Base-by-base conservation (phyloP, 352 stramenopile species). In the Aphanomyces euteiches region DNA sequence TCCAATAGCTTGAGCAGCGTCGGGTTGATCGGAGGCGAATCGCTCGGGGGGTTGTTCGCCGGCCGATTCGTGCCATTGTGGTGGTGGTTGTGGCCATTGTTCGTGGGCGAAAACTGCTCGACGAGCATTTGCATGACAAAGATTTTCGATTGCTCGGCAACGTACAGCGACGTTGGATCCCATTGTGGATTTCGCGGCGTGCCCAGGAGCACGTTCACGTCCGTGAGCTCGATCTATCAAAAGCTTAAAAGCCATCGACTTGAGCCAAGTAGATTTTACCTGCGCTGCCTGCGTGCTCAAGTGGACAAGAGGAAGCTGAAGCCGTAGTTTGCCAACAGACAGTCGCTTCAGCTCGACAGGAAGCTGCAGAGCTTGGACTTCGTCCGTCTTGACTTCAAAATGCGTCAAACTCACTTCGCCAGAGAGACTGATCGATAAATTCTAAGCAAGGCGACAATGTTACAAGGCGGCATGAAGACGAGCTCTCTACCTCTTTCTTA, bases 291-390 rank as follows among this genome's bases (percentile, higher is more conserved):
- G 64, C 2, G 64, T 63, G 21, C 47, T 61, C 47, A 70, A 50
- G 34, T 70, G 64, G 13, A 37, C 53, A 10, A 70, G 19, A 1
- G 64, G 64, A 13, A 70, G 39, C 21, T 58, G 36, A 8, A 70
- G 10, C 1, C 53, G 64, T 4, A 70, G 40, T 37, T 70, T 70
- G 47, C 64, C 64, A 8, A 70, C 64, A n/a, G 12, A n/a, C 28
- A 70, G 61, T 13, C 47, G 59, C 64, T 70, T 70, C 47, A 70
- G 64, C 34, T 70, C 64, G 21, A 70, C 64, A 15, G 64, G 64
- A 17, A 70, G 34, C 48, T 70, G 64, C 6, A 70, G 47, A 12
- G 59, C 43, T 37, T 61, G 59, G 54, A 70, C 47, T n/a, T 70
- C 64, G 21, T 70, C 64, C 12, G 64, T 70, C 3, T 61, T 61